These are phyloP conservation scores for Cyamopsis tetragonoloba DNA, from an alignment of 306 rosid genomes.

Conservation along the genomic window DNA sequence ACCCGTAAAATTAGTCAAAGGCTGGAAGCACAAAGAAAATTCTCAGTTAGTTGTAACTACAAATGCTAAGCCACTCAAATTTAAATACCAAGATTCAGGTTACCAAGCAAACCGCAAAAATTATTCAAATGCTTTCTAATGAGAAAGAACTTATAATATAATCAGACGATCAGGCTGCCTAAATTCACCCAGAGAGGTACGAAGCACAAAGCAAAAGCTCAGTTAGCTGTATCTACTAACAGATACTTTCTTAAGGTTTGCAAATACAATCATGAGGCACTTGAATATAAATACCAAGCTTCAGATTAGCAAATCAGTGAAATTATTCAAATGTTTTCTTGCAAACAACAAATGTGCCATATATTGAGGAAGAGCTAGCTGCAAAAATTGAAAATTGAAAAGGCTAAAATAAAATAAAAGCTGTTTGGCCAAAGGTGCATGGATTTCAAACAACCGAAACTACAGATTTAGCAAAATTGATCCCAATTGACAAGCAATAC, in stretches of 20 bases:
- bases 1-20: conserved; percentile 55
- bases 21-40: conserved; percentile 57
- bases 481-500: neutral
- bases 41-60: conserved; percentile 21
- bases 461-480: neutral
- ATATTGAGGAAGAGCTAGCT: neutral
- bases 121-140: neutral
- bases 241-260: no score
- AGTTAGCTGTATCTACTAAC: no score
- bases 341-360: neutral
- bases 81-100: conserved; percentile 5
- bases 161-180: neutral
- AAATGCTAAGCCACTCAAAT: conserved; percentile 3
- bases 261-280: no score
- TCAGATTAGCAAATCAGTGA: no score
- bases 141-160: no score
- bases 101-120: neutral
- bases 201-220: no score
- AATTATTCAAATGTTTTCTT: no score
- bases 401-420: neutral
- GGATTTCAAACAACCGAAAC: conserved; percentile 1
- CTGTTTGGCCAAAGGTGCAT: neutral
- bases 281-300: no score
- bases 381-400: no score
- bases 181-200: no score